Conservation (phyloP, 495 filamentous ascomycete species). For the Echria macrotheca region DNA sequence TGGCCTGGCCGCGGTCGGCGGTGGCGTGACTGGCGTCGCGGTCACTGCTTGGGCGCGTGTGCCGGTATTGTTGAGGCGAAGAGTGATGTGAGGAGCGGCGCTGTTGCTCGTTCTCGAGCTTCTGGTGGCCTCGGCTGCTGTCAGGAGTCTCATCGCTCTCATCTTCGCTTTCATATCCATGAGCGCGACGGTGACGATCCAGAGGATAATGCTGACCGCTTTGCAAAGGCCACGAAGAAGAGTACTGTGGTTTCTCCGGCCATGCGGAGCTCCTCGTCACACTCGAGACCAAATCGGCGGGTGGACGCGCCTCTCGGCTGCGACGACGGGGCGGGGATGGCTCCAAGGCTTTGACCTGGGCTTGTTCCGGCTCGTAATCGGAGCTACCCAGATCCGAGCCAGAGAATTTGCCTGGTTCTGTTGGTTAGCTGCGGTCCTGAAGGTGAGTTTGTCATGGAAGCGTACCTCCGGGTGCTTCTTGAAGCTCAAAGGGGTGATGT, state of each 20-base stretch:
- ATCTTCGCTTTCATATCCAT: constrained; percentile 18
- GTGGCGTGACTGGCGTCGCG: too few relatives aligned
- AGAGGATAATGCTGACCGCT: background rate
- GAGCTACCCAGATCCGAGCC: constrained; percentile 1
- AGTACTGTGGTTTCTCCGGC: constrained; percentile 13
- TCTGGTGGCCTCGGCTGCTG: background rate
- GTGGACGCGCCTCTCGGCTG: background rate
- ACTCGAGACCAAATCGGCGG: background rate
- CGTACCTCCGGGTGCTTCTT: constrained; percentile 6
- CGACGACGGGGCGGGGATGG: constrained; percentile 2
- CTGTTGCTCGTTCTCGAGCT: background rate
- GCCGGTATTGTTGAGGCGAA: background rate
- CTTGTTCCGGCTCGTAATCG: constrained; percentile 7
- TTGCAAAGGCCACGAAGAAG: constrained; percentile 22
- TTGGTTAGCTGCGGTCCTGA: background rate
- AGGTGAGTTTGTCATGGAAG: background rate
- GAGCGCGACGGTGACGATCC: background rate
- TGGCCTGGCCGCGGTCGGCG: too few relatives aligned
- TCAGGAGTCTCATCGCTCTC: constrained; percentile 2
- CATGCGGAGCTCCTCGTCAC: constrained; percentile 15
- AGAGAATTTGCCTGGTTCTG: constrained; percentile 3
- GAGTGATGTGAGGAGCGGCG: background rate
- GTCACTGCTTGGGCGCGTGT: too few relatives aligned
- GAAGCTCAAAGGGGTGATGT: background rate
- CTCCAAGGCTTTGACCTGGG: background rate